Base-by-base conservation (phyloP, 805 yeast genomes). In the Spathaspora passalidarum region DNA sequence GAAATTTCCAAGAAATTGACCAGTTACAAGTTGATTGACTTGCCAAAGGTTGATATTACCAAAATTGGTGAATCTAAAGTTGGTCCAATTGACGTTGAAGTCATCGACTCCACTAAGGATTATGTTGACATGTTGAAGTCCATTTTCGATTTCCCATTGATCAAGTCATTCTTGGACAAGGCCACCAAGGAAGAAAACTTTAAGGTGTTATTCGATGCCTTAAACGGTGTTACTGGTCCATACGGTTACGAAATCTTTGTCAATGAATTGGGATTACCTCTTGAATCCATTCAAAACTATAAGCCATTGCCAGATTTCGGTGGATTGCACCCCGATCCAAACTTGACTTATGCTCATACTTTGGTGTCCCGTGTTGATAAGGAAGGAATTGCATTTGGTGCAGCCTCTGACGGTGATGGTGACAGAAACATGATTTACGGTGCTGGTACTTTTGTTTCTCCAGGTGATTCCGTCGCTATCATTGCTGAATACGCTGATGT, bases 361-460 rank as follows among this genome's bases (percentile, higher is more conserved):
- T 75, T 92, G 52, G 99, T 92, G 17, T 85, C 80, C 26, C 78
- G 78, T 52, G 99, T 92, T n/a, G 97, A 94, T 60, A 61, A 66
- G 17, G 86, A 86, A 48, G 70, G 81, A 48, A 87, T 91, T 54
- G 87, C 92, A 6, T 92, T 92, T 63, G 99, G 99, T 52, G 98
- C 98, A 32, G 98, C 98, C 7, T 86, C 96, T n/a, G 99, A 70
- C 63, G 99, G 99, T 66, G 99, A 92, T 59, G 99, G 99, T 66
- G 99, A 92, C 64, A 82, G 99, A 72, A 92, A 92, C 66, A 92
- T 92, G 99, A 92, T 92, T 60, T 94, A 94, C 66, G 99, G 99
- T 49, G 89, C 88, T 35, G 86, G 86, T 40, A 80, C 97, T 2
- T 92, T 92, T 66, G 98, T 92, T 11, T 90, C 97, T 1, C 99